phyloP scores from a whole-genome alignment of 345 rosid genomes.

The Citrus cavaleriei region DNA sequence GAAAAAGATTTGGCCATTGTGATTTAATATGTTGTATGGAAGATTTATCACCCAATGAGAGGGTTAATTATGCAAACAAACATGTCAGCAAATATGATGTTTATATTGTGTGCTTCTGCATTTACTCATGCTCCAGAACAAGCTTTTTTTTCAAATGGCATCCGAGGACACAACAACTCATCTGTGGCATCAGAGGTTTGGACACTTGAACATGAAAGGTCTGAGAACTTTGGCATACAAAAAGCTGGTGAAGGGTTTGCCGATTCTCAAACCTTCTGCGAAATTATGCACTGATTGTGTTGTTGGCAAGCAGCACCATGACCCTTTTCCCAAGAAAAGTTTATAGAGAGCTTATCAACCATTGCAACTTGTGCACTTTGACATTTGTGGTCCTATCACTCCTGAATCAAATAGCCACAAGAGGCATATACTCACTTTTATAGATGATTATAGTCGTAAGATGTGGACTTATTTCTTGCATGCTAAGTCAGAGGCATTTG shows the following conservation, averaged over 20 bases:
- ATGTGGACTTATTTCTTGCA: not conserved
- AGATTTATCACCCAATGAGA: not conserved
- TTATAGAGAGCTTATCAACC: not conserved
- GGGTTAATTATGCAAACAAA: not conserved
- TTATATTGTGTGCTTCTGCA: not conserved
- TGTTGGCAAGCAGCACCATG: not conserved
- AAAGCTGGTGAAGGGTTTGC: not conserved
- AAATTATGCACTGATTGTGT: not conserved
- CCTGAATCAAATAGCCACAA: not conserved
- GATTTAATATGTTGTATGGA: not conserved
- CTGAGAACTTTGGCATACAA: not conserved
- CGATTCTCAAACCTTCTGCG: not conserved
- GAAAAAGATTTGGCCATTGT: not conserved
- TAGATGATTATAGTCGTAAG: constrained; percentile 7
- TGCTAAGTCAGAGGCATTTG: not conserved
- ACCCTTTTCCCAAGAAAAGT: not conserved
- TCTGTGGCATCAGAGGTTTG: not conserved
- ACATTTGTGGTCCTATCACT: not conserved
- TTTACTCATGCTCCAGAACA: not conserved
- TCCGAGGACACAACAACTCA: not conserved
- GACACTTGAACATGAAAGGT: not conserved
- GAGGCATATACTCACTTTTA: not conserved
- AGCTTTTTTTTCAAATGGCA: not conserved
- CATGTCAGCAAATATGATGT: constrained; percentile 5
- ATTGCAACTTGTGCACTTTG: not conserved